Percentiles rank a stretch among this genome's conserved stretches.
phyloP scores from a whole-genome alignment of 2,329 filamentous ascomycete genomes.

The Zelopaecilomyces penicillatus region DNA sequence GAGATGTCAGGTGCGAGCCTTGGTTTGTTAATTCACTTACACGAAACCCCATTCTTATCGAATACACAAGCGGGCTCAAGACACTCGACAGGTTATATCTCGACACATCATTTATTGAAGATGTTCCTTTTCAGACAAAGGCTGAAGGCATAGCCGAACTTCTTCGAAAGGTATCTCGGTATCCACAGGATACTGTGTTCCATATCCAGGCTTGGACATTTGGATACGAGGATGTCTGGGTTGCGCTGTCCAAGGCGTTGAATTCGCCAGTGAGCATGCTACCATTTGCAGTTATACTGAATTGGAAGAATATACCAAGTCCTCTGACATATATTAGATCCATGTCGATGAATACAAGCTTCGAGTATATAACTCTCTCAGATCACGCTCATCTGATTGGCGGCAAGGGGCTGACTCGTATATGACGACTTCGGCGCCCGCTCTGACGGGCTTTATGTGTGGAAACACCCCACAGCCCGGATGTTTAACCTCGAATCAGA shows the following conservation, averaged over 20 bases:
- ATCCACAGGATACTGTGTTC: constrained; percentile 68
- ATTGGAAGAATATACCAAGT: neutral
- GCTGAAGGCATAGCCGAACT: constrained; percentile 70
- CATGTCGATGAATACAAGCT: constrained; percentile 80
- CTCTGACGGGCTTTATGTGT: constrained; percentile 63
- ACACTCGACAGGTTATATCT: constrained; percentile 76
- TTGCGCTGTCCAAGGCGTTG: constrained; percentile 65
- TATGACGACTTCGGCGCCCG: constrained; percentile 51
- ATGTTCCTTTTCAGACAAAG: constrained; percentile 49
- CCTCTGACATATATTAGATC: constrained; percentile 38
- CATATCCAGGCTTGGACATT: constrained; percentile 88
- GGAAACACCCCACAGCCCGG: constrained; percentile 64
- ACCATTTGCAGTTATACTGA: neutral
- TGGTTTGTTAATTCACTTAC: constrained; percentile 75
- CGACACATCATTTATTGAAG: constrained; percentile 66
- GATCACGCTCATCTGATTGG: constrained; percentile 32
- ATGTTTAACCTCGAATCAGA: constrained; percentile 58
- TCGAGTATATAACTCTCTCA: constrained; percentile 59
- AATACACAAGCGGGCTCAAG: constrained; percentile 61
- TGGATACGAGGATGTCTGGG: constrained; percentile 84
- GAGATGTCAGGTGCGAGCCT: constrained; percentile 75
- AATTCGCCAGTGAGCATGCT: constrained; percentile 44
- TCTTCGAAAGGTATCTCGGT: constrained; percentile 56
- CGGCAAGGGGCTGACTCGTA: constrained; percentile 33
- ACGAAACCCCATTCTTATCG: constrained; percentile 63